Evolutionary conservation across 441 rosid genomes (phyloP).

Genomic region (Pelargonium cotyledonis): DNA sequence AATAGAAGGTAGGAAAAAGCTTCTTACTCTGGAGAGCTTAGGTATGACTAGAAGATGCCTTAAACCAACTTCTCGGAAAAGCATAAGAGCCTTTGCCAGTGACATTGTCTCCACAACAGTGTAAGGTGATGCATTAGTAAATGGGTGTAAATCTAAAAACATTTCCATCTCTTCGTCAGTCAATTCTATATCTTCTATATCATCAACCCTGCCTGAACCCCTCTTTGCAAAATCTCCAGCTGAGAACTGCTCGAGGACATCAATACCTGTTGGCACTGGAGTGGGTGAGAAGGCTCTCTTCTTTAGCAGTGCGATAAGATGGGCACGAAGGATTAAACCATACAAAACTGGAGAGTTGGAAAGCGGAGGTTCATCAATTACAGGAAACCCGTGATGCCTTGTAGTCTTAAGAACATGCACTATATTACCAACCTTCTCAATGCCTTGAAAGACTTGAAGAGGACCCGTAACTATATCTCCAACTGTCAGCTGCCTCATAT

Average conservation of each 20-base stretch:
- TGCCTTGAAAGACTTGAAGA: constrained; percentile 40
- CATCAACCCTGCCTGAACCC: constrained; percentile 54
- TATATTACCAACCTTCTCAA: constrained; percentile 45
- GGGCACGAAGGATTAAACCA: constrained; percentile 61
- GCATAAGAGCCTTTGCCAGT: constrained; percentile 62
- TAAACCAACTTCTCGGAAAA: constrained; percentile 58
- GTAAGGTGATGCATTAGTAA: constrained; percentile 57
- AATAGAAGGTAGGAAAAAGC: constrained; percentile 7
- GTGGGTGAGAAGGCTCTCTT: constrained; percentile 41
- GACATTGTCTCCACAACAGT: constrained; percentile 66
- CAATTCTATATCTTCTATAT: constrained; percentile 48
- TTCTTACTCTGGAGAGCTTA: constrained; percentile 47
- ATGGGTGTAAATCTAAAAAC: constrained; percentile 65
- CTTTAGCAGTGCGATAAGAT: constrained; percentile 56
- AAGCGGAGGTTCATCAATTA: constrained; percentile 55
- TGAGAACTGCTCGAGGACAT: constrained; percentile 30
- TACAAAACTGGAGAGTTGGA: constrained; percentile 45
- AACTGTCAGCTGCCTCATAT: constrained; percentile 52
- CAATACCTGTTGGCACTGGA: constrained; percentile 33
- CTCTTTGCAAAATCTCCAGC: constrained; percentile 57
- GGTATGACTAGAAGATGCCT: constrained; percentile 62
- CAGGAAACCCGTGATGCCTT: constrained; percentile 59
- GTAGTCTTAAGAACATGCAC: constrained; percentile 43
- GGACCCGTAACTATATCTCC: constrained; percentile 56
- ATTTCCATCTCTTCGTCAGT: constrained; percentile 60